Conservation (phyloP, 129 eudicot genomes). For the Gnaphalium uliginosum region DNA sequence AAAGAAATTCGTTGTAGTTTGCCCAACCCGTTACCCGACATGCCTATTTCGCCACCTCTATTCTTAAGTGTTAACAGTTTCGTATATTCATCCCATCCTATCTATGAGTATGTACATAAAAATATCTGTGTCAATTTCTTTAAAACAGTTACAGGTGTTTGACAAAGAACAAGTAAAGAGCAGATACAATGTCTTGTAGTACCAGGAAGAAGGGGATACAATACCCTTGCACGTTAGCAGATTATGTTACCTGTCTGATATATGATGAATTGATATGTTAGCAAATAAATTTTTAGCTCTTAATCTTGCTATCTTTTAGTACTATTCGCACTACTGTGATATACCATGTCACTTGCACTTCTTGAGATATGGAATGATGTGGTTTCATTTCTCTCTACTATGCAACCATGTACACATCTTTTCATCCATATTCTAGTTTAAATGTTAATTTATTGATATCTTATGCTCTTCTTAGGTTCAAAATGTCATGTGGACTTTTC, state of each 20-base stretch:
- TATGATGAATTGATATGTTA: background rate
- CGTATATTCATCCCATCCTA: too few species aligned
- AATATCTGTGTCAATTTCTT: too few species aligned
- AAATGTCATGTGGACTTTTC: slow-evolving; percentile 3
- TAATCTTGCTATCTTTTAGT: background rate
- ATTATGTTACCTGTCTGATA: background rate
- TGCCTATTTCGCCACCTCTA: background rate
- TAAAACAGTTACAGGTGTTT: background rate
- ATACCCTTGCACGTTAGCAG: background rate
- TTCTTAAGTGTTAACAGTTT: background rate
- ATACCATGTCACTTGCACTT: slow-evolving; percentile 1
- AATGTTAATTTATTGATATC: background rate
- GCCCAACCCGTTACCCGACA: background rate
- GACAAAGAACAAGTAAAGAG: background rate
- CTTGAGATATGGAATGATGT: background rate
- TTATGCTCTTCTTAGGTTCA: background rate
- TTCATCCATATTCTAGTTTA: background rate
- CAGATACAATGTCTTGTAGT: background rate
- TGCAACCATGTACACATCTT: background rate
- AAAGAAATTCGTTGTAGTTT: background rate
- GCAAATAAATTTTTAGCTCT: background rate
- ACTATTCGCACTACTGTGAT: background rate
- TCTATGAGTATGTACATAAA: too few species aligned
- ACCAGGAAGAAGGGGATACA: background rate
- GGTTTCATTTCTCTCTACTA: background rate